A percentile compares a stretch with the other conserved stretches of the same genome.
phyloP scores from a whole-genome alignment of 306 rosid species.

The Quillaja saponaria region DNA sequence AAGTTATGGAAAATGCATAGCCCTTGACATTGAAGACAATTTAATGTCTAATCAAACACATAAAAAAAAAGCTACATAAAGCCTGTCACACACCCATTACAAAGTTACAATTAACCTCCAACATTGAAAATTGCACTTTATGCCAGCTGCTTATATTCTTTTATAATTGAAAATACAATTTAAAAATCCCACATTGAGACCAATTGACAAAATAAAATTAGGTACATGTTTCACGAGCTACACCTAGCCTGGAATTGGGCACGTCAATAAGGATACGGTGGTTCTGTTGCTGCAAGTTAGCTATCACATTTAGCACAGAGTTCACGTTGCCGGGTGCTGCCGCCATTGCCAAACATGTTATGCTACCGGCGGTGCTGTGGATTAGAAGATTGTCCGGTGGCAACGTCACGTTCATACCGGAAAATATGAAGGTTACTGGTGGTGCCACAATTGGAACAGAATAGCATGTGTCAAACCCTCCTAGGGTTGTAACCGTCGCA shows the following conservation, averaged over 20 bases:
- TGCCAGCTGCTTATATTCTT: too few species aligned
- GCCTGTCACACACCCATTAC: too few species aligned
- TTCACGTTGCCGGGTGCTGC: constrained; percentile 79
- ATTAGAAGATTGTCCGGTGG: constrained; percentile 73
- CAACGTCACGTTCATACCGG: constrained; percentile 85
- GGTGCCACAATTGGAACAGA: constrained; percentile 62
- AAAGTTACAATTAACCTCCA: too few species aligned
- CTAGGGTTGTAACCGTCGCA: constrained; percentile 50
- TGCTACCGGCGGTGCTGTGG: constrained; percentile 69
- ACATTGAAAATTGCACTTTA: too few species aligned
- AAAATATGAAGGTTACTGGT: constrained; percentile 71
- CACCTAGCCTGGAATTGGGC: constrained; percentile 84
- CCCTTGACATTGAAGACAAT: too few species aligned
- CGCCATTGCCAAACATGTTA: constrained; percentile 81
- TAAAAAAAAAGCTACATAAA: too few species aligned
- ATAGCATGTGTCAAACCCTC: constrained; percentile 97
- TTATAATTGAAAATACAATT: too few species aligned
- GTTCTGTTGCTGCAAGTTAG: constrained; percentile 94
- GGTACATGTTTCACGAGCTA: constrained; percentile 81
- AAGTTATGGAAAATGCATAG: too few species aligned
- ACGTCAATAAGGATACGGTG: constrained; percentile 77
- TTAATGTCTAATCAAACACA: too few species aligned
- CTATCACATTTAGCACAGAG: constrained; percentile 87
- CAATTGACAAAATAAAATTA: too few species aligned
- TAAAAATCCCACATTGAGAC: too few species aligned